Evolutionary conservation across 805 yeast genomes (phyloP), one percentile per base, ranked within the genome.

Genomic region (Sugiyamaella mastotermitis): DNA sequence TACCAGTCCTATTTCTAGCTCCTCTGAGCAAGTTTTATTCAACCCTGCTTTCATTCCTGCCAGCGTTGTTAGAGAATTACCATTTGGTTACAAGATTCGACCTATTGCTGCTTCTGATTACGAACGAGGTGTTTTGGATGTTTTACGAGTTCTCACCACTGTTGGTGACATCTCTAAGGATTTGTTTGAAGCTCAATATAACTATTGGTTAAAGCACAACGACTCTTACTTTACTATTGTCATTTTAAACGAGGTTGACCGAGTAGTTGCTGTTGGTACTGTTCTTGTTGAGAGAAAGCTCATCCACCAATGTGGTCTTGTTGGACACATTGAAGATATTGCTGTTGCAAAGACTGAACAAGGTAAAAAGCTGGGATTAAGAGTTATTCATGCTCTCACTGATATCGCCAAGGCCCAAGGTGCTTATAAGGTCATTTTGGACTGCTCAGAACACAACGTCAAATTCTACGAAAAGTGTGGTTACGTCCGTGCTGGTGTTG

Each of bases 281-380:
- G 62, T 90, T 10, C 52, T 92, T 8, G 66, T 92, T 5, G 98
- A 90, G 58, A 71, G 71, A 35, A 90, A 90, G 59, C 56, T 62
- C 46, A 86, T 92, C 46, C 98, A 90, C 61, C 74, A 66, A 27
- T 78, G 92, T 57, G 94, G 95, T 0, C 60, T 71, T 37, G 94
- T 85, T 3, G 97, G 97, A 1, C 97, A 90, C 62, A 82, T 90
- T 46, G 98, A 90, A 55, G 98, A 90, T 57, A 90, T 90, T 44
- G 81, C 97, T 1, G 94, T 90, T 3, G 69, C 77, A 14, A 56
- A 58, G 21, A 62, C 69, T 14, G 83, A 83, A 56, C 97, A 88
- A 55, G 98, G 98, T 5, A 78, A 80, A 55, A 76, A 76, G 49
- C 64, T 90, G 33, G 98, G 98, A 0, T 65, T 69, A 48, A 62